These are phyloP conservation scores for Malus hybrid DNA, from an alignment of 331 rosid species.

Conservation along the genomic window DNA sequence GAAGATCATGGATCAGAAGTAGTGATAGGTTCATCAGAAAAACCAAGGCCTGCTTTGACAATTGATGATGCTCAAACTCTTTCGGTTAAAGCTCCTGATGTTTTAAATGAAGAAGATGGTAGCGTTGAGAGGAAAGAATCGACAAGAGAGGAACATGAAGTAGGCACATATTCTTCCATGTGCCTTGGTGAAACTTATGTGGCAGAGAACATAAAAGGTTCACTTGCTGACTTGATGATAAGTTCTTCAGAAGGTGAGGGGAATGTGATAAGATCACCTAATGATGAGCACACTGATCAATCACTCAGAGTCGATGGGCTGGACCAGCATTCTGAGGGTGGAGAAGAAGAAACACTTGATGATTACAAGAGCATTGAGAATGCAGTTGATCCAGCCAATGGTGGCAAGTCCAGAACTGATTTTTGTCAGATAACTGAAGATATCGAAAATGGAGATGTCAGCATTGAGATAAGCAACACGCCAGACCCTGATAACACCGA, in stretches of 20 bases:
- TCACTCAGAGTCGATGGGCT: conserved; percentile 15
- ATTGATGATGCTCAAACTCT: conserved; percentile 60
- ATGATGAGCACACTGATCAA: conserved; percentile 21
- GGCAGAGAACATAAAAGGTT: conserved; percentile 16
- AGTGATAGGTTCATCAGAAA: conserved; percentile 20
- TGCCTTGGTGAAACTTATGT: conserved; percentile 21
- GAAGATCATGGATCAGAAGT: conserved; percentile 18
- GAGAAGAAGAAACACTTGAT: conserved; percentile 14
- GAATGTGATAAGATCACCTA: conserved; percentile 10
- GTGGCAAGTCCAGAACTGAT: conserved; percentile 7
- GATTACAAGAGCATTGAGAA: conserved; percentile 9
- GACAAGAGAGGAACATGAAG: conserved; percentile 12
- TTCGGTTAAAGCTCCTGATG: conserved; percentile 47
- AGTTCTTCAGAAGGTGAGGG: conserved; percentile 19
- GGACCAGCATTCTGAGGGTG: neutral
- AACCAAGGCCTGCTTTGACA: conserved; percentile 35
- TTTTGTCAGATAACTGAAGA: conserved; percentile 19
- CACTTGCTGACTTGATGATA: conserved; percentile 8
- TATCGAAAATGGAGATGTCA: conserved; percentile 16
- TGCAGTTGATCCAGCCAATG: conserved; percentile 15
- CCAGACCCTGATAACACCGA: conserved; percentile 12
- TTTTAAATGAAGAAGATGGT: conserved; percentile 45
- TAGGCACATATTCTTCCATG: conserved; percentile 13
- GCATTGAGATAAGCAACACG: conserved; percentile 6
- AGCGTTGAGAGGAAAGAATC: conserved; percentile 12